phyloP scores from a whole-genome alignment of 2,329 filamentous ascomycete genomes.

The Cladophialophora immunda region DNA sequence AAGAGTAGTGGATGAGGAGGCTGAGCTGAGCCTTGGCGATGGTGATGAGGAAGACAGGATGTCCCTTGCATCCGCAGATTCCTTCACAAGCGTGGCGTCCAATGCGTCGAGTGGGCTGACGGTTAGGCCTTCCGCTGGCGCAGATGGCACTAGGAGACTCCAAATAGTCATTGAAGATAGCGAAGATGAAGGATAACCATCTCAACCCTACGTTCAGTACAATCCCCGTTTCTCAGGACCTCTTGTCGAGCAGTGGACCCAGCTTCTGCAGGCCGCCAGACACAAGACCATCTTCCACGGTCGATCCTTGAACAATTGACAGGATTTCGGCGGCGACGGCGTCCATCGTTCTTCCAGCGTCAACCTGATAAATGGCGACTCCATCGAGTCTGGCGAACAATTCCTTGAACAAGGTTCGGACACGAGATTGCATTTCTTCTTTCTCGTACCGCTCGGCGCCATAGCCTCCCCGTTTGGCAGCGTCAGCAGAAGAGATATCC shows the following conservation, averaged over 20 bases:
- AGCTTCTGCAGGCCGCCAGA: slow-evolving; percentile 46
- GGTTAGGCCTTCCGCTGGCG: background rate
- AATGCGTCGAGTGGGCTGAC: background rate
- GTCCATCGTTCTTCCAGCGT: slow-evolving; percentile 62
- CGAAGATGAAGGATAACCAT: slow-evolving; percentile 55
- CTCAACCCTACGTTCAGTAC: background rate
- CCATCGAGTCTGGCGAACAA: slow-evolving; percentile 56
- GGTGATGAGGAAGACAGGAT: slow-evolving; percentile 39
- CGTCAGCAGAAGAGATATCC: slow-evolving; percentile 77
- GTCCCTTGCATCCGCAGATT: slow-evolving; percentile 41
- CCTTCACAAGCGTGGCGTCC: slow-evolving; percentile 24
- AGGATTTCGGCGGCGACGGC: slow-evolving; percentile 58
- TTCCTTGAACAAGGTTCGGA: slow-evolving; percentile 75
- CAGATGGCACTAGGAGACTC: slow-evolving; percentile 36
- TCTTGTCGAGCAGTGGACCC: slow-evolving; percentile 39
- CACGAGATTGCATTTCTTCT: slow-evolving; percentile 79
- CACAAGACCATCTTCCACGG: slow-evolving; percentile 34
- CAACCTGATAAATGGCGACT: slow-evolving; percentile 62
- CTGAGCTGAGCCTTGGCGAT: slow-evolving; percentile 22
- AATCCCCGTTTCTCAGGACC: background rate
- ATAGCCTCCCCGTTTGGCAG: slow-evolving; percentile 81
- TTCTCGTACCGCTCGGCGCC: slow-evolving; percentile 90
- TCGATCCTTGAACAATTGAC: slow-evolving; percentile 18
- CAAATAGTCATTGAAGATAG: slow-evolving; percentile 63
- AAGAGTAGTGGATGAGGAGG: slow-evolving; percentile 34